Conservation (phyloP, 805 yeast species). For the Pichia sporocuriosa region DNA sequence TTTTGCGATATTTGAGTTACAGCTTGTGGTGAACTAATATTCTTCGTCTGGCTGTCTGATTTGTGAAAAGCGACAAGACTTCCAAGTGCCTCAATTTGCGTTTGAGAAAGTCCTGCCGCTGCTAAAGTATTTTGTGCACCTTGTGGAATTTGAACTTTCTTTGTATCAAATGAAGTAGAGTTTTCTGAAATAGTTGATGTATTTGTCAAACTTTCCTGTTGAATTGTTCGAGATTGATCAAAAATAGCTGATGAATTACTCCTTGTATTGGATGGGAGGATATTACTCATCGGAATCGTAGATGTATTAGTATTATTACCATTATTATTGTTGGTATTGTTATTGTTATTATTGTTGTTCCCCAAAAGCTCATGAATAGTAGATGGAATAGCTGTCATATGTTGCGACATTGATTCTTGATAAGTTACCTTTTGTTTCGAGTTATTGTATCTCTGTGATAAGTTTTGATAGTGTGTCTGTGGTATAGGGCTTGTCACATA, state of each 20-base stretch:
- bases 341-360: constrained; percentile 9
- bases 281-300: constrained; percentile 2
- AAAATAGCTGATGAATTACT: constrained; percentile 1
- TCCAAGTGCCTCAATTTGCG: constrained; percentile 67
- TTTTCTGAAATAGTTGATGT: background rate
- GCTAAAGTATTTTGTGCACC: constrained; percentile 61
- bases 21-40: background rate
- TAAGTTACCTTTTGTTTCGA: constrained; percentile 13
- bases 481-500: constrained; percentile 7
- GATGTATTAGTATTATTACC: background rate
- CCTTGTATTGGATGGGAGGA: too few species aligned
- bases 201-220: background rate
- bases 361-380: constrained; percentile 20
- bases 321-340: background rate
- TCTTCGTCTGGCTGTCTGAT: constrained; percentile 8
- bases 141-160: constrained; percentile 56
- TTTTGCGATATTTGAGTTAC: background rate
- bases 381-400: constrained; percentile 29
- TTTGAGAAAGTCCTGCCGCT: constrained; percentile 59
- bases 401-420: constrained; percentile 13
- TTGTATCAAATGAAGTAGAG: background rate
- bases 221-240: background rate
- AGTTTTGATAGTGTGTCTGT: constrained; percentile 12
- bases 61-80: constrained; percentile 66
- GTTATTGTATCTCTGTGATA: constrained; percentile 14